Base-by-base conservation (phyloP, 177 flowering plant genomes). In the Vitis hybrid region DNA sequence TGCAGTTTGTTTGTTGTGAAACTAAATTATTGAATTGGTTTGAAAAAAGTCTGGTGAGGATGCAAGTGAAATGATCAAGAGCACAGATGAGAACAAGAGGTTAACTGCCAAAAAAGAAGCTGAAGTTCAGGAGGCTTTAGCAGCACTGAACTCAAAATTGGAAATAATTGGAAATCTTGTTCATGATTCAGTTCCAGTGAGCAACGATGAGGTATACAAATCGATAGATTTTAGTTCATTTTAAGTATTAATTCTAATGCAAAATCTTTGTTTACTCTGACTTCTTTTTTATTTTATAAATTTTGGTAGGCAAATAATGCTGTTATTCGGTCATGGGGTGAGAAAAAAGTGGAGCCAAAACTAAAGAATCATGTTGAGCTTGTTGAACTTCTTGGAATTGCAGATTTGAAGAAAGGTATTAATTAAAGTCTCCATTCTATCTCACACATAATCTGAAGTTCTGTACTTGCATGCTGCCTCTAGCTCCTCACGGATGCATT, bases 311-410 rank as follows among this genome's bases (percentile, higher is more conserved):
- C 81, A n/a, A 87, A 93, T 77, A 95, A 95, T 85, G 80, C 72
- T 2, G 76, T 95, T 3, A 64, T 88, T 70, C 85, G 93, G 65
- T 32, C 83, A 4, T 91, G 97, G 92, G 99, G 98, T 8, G 91
- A 87, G 75, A 90, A 80, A 64, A 74, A 93, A 8, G 6, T 48
- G 59, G 98, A 85, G 71, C 79, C 80, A 3, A 86, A 86, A 51
- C 78, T 95, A 61, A 87, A 75, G 71, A 93, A 90, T 75, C 99
- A 95, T 74, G 99, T 93, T 56, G 97, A 95, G 58, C 99, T 95
- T 66, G 99, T 95, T 73, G 94, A 95, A 76, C 91, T 89, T 70
- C 96, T 93, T 70, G 99, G 87, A 19, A 91, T 95, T 79, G 99
- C 98, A 7, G 99, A 95, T 80, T 14, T 79, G 51, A 82, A 79